Percentiles rank a stretch among this genome's conserved stretches.
Evolutionary conservation across 805 yeast species (phyloP).

Genomic region (Pichia nakasei): DNA sequence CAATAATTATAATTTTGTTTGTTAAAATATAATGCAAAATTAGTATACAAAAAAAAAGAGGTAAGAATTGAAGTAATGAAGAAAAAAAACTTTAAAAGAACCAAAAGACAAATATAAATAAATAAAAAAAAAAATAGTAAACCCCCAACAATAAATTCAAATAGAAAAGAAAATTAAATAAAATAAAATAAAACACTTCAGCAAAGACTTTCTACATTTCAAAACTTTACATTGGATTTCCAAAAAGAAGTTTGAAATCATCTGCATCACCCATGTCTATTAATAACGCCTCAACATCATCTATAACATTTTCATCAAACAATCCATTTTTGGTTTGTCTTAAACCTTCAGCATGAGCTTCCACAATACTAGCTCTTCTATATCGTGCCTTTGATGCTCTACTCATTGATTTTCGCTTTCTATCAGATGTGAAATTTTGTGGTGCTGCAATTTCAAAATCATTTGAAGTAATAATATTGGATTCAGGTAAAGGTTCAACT

Average conservation of each 20-base stretch:
- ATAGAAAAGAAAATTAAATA: not conserved
- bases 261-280: conserved; percentile 42
- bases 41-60: not conserved
- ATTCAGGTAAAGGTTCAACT: conserved; percentile 3
- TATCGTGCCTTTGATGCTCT: conserved; percentile 25
- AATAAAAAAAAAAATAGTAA: too few relatives aligned
- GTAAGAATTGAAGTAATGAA: not conserved
- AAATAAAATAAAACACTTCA: not conserved
- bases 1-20: too few relatives aligned
- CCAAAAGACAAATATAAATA: not conserved
- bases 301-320: conserved; percentile 65
- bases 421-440: not conserved
- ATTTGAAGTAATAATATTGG: not conserved
- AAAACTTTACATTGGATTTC: conserved; percentile 14
- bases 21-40: too few relatives aligned
- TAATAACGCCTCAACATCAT: conserved; percentile 63
- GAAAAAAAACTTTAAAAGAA: too few relatives aligned
- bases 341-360: conserved; percentile 69
- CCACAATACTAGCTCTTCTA: conserved; percentile 61
- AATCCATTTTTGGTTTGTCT: conserved; percentile 69
- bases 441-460: conserved; percentile 6
- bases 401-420: conserved; percentile 7
- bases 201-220: too few relatives aligned
- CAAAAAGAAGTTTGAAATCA: conserved; percentile 31
- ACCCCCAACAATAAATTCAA: too few relatives aligned